Conservation (phyloP, 1,284 basidiomycete species). For the Marasmius fiardii region DNA sequence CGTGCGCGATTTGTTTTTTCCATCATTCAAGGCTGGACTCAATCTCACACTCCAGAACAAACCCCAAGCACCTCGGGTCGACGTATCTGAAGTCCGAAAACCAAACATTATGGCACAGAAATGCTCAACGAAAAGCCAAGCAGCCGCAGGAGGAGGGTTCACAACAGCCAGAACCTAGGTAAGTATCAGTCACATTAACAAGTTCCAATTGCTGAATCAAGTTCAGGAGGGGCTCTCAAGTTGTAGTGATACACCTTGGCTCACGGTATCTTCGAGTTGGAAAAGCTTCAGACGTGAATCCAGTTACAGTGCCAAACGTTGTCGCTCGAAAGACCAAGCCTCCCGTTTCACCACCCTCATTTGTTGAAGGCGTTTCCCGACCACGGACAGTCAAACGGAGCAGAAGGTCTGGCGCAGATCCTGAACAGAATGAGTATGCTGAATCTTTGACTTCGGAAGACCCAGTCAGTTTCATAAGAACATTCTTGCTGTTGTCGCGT, state of each 20-base stretch:
- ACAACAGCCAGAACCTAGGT: constrained; percentile 41
- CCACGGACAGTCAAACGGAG: constrained; percentile 34
- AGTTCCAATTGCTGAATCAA: constrained; percentile 10
- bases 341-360: constrained; percentile 37
- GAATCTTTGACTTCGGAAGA: constrained; percentile 48
- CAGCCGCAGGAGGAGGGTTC: constrained; percentile 35
- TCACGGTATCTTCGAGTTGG: constrained; percentile 87
- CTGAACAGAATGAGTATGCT: constrained; percentile 43
- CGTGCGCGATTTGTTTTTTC: constrained; percentile 37
- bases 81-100: constrained; percentile 69
- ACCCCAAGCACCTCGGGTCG: constrained; percentile 74
- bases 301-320: constrained; percentile 71
- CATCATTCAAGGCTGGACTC: constrained; percentile 15
- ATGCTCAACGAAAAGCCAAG: constrained; percentile 50
- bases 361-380: constrained; percentile 50
- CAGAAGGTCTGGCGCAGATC: constrained; percentile 16
- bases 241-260: constrained; percentile 92
- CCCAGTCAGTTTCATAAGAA: constrained; percentile 42
- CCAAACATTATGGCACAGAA: constrained; percentile 71
- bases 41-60: constrained; percentile 42
- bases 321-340: constrained; percentile 65
- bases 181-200: constrained; percentile 14
- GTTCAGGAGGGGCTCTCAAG: constrained; percentile 65
- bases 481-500: background rate
- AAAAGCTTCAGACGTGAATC: constrained; percentile 84